Conservation (phyloP, 2,329 filamentous ascomycete species). For the Pyrenochaeta sp. region DNA sequence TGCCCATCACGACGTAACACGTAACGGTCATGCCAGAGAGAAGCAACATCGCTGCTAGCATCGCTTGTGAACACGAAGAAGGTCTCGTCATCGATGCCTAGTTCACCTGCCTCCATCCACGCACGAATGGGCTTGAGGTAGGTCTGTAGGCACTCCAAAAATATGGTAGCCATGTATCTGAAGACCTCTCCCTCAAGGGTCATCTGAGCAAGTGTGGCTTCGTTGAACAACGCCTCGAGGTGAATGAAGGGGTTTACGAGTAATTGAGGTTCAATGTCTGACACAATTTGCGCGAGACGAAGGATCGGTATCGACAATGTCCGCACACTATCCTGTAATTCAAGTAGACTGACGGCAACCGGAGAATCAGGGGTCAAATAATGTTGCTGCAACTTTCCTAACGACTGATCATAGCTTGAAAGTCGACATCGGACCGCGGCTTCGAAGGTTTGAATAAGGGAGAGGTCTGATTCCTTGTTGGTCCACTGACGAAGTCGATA, state of each 20-base stretch:
- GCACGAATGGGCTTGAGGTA: conserved; percentile 80
- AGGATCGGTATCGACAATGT: conserved; percentile 63
- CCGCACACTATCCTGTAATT: conserved; percentile 65
- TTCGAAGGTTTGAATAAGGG: conserved; percentile 72
- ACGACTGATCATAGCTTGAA: conserved; percentile 61
- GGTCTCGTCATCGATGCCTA: conserved; percentile 69
- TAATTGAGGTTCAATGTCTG: conserved; percentile 58
- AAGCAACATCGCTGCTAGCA: conserved; percentile 64
- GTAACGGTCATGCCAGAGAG: conserved; percentile 80
- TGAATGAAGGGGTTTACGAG: conserved; percentile 69
- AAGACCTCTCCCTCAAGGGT: conserved; percentile 70
- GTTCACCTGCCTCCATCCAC: conserved; percentile 84
- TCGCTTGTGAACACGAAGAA: conserved; percentile 76
- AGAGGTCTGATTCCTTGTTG: conserved; percentile 39
- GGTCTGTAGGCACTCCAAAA: conserved; percentile 81
- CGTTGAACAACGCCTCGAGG: conserved; percentile 78
- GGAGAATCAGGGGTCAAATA: conserved; percentile 64
- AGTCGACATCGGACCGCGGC: conserved; percentile 67
- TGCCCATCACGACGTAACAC: conserved; percentile 67
- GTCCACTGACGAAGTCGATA: conserved; percentile 59
- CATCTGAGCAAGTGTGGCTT: conserved; percentile 73
- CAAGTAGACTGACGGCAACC: conserved; percentile 71
- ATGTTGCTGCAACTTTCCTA: conserved; percentile 67
- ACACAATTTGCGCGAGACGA: conserved; percentile 68
- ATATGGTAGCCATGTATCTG: conserved; percentile 69